Percentiles rank a stretch among this genome's conserved stretches.
Conservation (phyloP, 495 filamentous ascomycete species). For the Podospora tetraspora region DNA sequence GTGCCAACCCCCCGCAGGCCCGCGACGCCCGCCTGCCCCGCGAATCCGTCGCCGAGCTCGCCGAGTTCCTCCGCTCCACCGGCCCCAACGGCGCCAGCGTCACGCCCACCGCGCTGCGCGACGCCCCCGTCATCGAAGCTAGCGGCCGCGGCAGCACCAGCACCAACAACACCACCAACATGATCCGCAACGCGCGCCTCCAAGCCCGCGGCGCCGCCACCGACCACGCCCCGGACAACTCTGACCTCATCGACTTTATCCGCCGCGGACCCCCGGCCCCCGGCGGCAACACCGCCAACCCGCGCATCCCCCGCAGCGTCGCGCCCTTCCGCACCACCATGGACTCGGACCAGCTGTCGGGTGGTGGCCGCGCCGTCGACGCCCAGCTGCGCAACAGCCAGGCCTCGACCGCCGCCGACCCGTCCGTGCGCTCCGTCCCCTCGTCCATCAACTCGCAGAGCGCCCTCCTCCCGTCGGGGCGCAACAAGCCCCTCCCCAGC, state of each 20-base stretch:
- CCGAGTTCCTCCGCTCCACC: conserved; percentile 79
- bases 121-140: conserved; percentile 13
- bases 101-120: conserved; percentile 16
- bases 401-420: conserved; percentile 35
- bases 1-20: conserved; percentile 43
- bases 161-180: conserved; percentile 27
- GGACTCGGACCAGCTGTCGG: conserved; percentile 72
- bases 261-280: conserved; percentile 64
- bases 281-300: conserved; percentile 36
- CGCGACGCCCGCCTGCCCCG: conserved; percentile 61
- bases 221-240: conserved; percentile 58
- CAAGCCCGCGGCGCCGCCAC: conserved; percentile 68
- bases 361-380: conserved; percentile 47
- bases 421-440: conserved; percentile 33
- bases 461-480: conserved; percentile 36
- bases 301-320: conserved; percentile 73
- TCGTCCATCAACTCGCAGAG: conserved; percentile 52
- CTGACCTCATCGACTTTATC: conserved; percentile 92
- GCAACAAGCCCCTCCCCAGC: conserved; percentile 20
- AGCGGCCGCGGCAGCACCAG: conserved; percentile 23
- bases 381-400: conserved; percentile 42
- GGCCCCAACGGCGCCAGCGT: conserved; percentile 52
- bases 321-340: conserved; percentile 80
- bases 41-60: conserved; percentile 69
- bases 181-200: conserved; percentile 41